Evolutionary conservation across 2,329 filamentous ascomycete species (phyloP), one percentile per base, ranked within the genome.

Genomic region (Paracamarosporium sp.): DNA sequence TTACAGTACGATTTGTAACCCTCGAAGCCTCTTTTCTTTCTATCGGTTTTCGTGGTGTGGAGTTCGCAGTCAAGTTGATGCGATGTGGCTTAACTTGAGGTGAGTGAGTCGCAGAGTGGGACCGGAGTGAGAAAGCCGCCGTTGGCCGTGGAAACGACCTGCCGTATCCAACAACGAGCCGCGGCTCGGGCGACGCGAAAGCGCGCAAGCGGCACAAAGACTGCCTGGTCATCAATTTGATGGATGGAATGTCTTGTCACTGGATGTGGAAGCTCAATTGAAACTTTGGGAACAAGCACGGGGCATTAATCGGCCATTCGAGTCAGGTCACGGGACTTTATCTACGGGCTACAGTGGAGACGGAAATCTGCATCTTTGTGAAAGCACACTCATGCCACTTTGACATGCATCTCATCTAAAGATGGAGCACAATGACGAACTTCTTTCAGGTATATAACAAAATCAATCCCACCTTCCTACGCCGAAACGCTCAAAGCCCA

Each of bases 401-500:
- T 31, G 27, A 31, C 27, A 41, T 31, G 13, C 25, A 22, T 15
- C n/a, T 25, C 6, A 31, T 41, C n/a, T 33, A n/a, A 24, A 24
- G 8, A 38, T 33, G 43, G 17, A 31, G 35, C 24, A 17, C 41
- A 50, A 17, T 30, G 43, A 35, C 44, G 27, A 12, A 41, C 17
- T 46, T 48, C 28, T 60, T 56, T 15, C 35, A 53, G 48, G 45
- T 53, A 59, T 44, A 53, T 47, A 59, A 56, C 44, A 47, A 43
- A 45, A 46, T 38, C 28, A 45, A 4, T 41, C 44, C 44, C 33
- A 41, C 33, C 24, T 20, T 27, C 30, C 5, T 41, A 56, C 51
- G 56, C 56, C 48, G 36, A 25, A 65, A 64, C 53, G 63, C 54
- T 60, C 48, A 31, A 27, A 61, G 12, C 41, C 45, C 45, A 51